Conservation (phyloP, 2,329 filamentous ascomycete species). For the Microascus cirrosus region DNA sequence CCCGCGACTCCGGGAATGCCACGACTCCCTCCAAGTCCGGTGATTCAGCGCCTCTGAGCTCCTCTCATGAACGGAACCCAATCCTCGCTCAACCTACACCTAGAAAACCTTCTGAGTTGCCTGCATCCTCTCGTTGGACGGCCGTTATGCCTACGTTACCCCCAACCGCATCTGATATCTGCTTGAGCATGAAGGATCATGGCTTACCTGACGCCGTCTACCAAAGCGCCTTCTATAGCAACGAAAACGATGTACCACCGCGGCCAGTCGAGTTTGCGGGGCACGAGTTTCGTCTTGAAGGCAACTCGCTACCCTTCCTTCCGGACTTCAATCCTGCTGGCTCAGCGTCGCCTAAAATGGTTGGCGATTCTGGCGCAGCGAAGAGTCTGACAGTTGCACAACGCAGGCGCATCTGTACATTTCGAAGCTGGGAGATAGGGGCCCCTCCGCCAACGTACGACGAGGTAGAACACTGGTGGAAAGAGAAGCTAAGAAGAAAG, state of each 20-base stretch:
- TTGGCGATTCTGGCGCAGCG: slow-evolving; percentile 10
- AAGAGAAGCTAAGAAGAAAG: slow-evolving; percentile 19
- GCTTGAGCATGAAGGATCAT: slow-evolving; percentile 12
- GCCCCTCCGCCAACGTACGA: slow-evolving; percentile 55
- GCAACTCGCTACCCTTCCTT: slow-evolving; percentile 67
- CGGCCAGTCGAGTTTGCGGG: slow-evolving; percentile 76
- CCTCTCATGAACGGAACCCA: neutral
- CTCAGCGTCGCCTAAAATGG: neutral
- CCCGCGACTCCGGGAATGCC: neutral
- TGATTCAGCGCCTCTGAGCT: neutral
- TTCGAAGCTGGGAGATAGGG: slow-evolving; percentile 69
- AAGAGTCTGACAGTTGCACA: neutral
- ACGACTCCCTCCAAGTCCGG: neutral
- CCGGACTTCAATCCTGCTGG: slow-evolving; percentile 63
- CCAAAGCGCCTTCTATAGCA: slow-evolving; percentile 75
- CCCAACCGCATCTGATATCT: slow-evolving; percentile 3
- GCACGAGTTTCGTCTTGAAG: slow-evolving; percentile 68
- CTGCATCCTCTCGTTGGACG: neutral
- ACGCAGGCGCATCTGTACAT: slow-evolving; percentile 10
- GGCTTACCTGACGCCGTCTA: slow-evolving; percentile 59
- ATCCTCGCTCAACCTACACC: neutral
- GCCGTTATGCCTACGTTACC: neutral
- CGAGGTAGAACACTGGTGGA: slow-evolving; percentile 62
- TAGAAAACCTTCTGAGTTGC: neutral
- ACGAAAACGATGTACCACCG: slow-evolving; percentile 72